A percentile compares a stretch with the other conserved stretches of the same genome.
These are phyloP conservation scores for Trichoderma gamsii DNA, from an alignment of 495 filamentous ascomycete species.

Conservation along the genomic window DNA sequence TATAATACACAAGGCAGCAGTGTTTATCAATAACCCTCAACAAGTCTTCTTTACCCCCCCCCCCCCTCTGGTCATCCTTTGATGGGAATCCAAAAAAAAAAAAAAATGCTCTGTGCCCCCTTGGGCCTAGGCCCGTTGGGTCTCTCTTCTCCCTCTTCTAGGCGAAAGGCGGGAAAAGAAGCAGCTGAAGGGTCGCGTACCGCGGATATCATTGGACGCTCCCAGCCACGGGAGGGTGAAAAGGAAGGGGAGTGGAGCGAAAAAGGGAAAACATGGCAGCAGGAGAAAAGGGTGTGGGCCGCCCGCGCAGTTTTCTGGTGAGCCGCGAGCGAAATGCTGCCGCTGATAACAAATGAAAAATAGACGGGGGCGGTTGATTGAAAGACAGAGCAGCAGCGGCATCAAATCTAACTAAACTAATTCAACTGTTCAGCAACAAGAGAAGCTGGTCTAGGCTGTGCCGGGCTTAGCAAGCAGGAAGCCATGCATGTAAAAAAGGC, in stretches of 20 bases:
- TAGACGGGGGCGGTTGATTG: neutral
- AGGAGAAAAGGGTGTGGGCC: neutral
- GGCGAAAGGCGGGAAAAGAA: neutral
- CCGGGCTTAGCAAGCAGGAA: too few relatives aligned
- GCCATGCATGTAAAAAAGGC: too few relatives aligned
- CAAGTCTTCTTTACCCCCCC: too few relatives aligned
- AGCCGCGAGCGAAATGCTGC: slow-evolving; percentile 10
- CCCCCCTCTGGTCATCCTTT: too few relatives aligned
- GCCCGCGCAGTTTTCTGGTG: neutral
- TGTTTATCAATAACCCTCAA: too few relatives aligned
- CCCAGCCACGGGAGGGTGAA: neutral
- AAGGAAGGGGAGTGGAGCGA: neutral
- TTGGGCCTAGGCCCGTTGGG: neutral
- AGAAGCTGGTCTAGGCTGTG: neutral
- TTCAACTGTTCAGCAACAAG: neutral
- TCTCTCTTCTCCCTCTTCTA: neutral
- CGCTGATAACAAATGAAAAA: neutral
- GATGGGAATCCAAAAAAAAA: too few relatives aligned
- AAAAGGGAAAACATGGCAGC: neutral
- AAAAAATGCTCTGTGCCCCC: neutral
- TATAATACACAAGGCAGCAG: too few relatives aligned
- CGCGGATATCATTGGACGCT: too few relatives aligned
- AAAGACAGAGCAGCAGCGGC: neutral
- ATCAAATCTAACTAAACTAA: neutral
- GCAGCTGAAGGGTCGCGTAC: neutral